Conservation (phyloP, 2,329 filamentous ascomycete species). For the Bipolaris victoriae region DNA sequence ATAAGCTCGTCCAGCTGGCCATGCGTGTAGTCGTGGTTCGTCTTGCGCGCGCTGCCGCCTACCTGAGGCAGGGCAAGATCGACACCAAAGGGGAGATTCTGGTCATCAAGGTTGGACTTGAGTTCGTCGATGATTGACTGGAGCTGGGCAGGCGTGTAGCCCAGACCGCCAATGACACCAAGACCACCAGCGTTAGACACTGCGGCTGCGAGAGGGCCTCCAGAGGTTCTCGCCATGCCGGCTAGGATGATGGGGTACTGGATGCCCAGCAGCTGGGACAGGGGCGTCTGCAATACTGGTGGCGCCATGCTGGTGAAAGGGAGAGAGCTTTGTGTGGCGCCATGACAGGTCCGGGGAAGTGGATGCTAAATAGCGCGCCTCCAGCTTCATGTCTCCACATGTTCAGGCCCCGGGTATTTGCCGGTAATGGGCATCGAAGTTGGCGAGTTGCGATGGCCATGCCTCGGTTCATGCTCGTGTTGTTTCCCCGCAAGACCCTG, state of each 20-base stretch:
- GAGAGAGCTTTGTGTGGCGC: background rate
- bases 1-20: slow-evolving; percentile 88
- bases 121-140: slow-evolving; percentile 84
- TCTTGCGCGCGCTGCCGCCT: slow-evolving; percentile 81
- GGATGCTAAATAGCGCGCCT: slow-evolving; percentile 32
- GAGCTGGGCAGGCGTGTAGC: slow-evolving; percentile 68
- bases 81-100: slow-evolving; percentile 82
- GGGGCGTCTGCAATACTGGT: slow-evolving; percentile 46
- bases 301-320: slow-evolving; percentile 36
- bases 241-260: slow-evolving; percentile 89
- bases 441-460: slow-evolving; percentile 19
- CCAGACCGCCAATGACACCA: slow-evolving; percentile 59
- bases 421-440: no score
- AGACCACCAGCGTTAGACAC: slow-evolving; percentile 83
- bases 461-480: no score
- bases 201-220: slow-evolving; percentile 48
- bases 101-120: slow-evolving; percentile 72
- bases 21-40: slow-evolving; percentile 94
- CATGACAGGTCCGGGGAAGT: slow-evolving; percentile 33
- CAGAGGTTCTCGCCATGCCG: slow-evolving; percentile 83
- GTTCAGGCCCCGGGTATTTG: no score
- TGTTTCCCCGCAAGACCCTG: no score
- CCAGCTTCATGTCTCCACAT: no score
- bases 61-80: slow-evolving; percentile 91
- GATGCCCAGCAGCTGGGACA: slow-evolving; percentile 72